These are phyloP conservation scores for Cetradonia linearis DNA, from an alignment of 495 filamentous ascomycete species.

Conservation along the genomic window DNA sequence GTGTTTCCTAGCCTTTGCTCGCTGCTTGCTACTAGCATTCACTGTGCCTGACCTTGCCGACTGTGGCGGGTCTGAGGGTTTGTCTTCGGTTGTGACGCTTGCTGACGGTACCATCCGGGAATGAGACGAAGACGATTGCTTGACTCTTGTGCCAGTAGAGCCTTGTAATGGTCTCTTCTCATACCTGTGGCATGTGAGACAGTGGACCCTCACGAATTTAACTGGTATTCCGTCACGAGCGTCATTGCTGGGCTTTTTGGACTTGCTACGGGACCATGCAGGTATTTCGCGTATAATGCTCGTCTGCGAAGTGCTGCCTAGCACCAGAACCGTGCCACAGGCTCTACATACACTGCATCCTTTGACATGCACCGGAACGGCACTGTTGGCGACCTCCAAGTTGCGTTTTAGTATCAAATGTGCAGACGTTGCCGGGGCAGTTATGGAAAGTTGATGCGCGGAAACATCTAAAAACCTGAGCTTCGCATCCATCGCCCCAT, in stretches of 20 bases:
- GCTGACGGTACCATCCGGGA: background rate
- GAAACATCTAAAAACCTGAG: constrained; percentile 14
- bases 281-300: background rate
- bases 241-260: background rate
- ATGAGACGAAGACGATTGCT: background rate
- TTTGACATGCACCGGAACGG: background rate
- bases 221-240: background rate
- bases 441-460: constrained; percentile 12
- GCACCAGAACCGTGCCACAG: constrained; percentile 19
- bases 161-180: constrained; percentile 5
- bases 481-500: constrained; percentile 10
- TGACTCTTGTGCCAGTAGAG: background rate
- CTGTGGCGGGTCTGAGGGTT: background rate
- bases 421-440: constrained; percentile 17
- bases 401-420: constrained; percentile 18
- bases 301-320: constrained; percentile 11
- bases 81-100: background rate
- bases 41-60: constrained; percentile 24
- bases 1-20: constrained; percentile 49
- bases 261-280: background rate
- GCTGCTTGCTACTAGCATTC: constrained; percentile 48
- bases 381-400: background rate
- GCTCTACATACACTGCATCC: constrained; percentile 9
- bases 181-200: constrained; percentile 16
- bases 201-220: constrained; percentile 12